phyloP scores from a whole-genome alignment of 805 yeast genomes.

The Tetrapisispora arboricola region DNA sequence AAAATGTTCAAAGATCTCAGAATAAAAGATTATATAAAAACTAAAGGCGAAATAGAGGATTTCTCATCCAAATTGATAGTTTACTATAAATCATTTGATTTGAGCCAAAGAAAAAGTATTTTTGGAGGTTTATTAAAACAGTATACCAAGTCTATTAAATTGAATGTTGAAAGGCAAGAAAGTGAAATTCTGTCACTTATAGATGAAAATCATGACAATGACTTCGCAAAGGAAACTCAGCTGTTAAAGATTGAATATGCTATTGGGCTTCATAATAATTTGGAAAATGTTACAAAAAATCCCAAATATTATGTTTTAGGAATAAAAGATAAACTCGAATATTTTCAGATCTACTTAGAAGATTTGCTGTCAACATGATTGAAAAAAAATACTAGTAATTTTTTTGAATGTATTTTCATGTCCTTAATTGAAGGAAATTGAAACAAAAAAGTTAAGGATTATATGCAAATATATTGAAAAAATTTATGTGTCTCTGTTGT shows the following conservation, averaged over 20 bases:
- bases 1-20: constrained; percentile 15
- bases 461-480: neutral
- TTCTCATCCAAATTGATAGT: constrained; percentile 20
- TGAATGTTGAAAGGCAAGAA: constrained; percentile 3
- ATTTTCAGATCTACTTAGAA: constrained; percentile 2
- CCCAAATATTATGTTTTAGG: constrained; percentile 21
- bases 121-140: constrained; percentile 10
- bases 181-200: constrained; percentile 5
- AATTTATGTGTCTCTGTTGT: neutral
- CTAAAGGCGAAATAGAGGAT: constrained; percentile 16
- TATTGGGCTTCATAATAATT: constrained; percentile 8
- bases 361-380: neutral
- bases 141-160: constrained; percentile 2
- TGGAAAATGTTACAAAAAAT: constrained; percentile 5
- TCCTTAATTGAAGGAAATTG: neutral
- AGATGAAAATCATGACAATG: constrained; percentile 4
- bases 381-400: neutral
- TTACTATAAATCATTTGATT: constrained; percentile 19
- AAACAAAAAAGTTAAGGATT: neutral
- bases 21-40: constrained; percentile 14
- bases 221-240: constrained; percentile 16
- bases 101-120: constrained; percentile 9
- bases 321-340: constrained; percentile 17
- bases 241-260: constrained; percentile 17
- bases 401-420: neutral